Evolutionary conservation across 306 rosid species (phyloP), one percentile per base, ranked within the genome.

Genomic region (Medicago truncatula): DNA sequence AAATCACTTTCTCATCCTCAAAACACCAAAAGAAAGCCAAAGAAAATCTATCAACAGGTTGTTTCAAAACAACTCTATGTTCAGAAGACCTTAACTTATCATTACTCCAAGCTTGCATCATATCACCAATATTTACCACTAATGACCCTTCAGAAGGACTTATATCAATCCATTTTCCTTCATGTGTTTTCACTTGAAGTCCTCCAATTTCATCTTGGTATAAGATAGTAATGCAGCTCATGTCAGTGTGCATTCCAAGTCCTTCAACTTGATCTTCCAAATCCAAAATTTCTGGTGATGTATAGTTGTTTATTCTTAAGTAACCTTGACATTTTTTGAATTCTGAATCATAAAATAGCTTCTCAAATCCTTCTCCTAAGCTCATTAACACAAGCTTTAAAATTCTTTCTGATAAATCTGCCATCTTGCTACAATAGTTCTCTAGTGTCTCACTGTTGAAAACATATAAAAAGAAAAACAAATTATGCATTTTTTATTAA

Each of bases 71-170:
- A 8, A 95, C 99, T 74, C 97, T 86, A 70, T 95, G 99, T 49
- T 87, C 97, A 14, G 99, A 95, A 11, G 99, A 95, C 21, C 93
- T 89, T 7, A 95, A 41, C 62, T 72, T 85, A 43, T 92, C 92
- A 81, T 95, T 95, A 78, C 97, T 89, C 97, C 99, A 92, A 74
- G 97, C 99, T 85, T 95, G 99, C 66, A 95, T 66, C 91, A 92
- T 81, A 25, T 95, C 99, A 0, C 99, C 99, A 4, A 95, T 79
- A 83, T 95, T 95, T 77, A 95, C 97, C 76, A 92, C 89, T 1
- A 95, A 84, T 10, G 93, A 81, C 6, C 92, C 97, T 28, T 89
- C 93, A 41, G 86, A 88, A 3, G 99, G 97, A 39, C 38, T 77
- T 80, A 95, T 86, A 58, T 95, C 93, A 73, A 90, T 83, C 99